Evolutionary conservation across 2,329 filamentous ascomycete species (phyloP).

Genomic region (Pezicula neosporulosa): DNA sequence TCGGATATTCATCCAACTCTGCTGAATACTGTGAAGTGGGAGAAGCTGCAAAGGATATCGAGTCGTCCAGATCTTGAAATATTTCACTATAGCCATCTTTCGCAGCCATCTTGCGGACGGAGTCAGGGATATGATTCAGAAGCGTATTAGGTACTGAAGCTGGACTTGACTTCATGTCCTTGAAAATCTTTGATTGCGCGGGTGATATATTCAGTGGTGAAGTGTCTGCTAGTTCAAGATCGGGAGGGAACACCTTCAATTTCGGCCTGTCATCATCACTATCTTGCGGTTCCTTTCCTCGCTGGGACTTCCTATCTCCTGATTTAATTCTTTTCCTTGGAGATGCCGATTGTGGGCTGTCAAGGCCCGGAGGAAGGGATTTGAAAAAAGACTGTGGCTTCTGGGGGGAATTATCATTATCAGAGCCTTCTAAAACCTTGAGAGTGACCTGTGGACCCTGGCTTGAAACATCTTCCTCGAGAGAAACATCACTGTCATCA

Average conservation of each 20-base stretch:
- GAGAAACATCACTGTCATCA: not conserved
- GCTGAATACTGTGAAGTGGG: not conserved
- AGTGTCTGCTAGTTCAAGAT: too few relatives aligned
- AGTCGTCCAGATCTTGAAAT: not conserved
- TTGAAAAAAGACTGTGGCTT: too few relatives aligned
- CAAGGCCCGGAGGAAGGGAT: too few relatives aligned
- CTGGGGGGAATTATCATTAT: not conserved
- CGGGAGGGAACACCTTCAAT: too few relatives aligned
- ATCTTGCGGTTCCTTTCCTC: too few relatives aligned
- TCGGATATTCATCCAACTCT: constrained; percentile 3
- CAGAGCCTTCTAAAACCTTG: not conserved
- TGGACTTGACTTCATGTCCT: not conserved
- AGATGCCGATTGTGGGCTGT: too few relatives aligned
- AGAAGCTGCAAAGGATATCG: too few relatives aligned
- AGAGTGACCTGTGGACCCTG: not conserved
- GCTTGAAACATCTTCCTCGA: not conserved
- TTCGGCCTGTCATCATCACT: too few relatives aligned
- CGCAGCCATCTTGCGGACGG: not conserved
- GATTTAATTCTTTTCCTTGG: too few relatives aligned
- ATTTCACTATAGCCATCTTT: not conserved
- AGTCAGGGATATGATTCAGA: not conserved
- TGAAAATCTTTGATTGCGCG: not conserved
- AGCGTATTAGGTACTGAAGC: too few relatives aligned
- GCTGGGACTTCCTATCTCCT: too few relatives aligned
- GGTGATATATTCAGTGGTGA: too few relatives aligned